Conservation (phyloP, 805 yeast genomes). For the Candida palmyrensis region DNA sequence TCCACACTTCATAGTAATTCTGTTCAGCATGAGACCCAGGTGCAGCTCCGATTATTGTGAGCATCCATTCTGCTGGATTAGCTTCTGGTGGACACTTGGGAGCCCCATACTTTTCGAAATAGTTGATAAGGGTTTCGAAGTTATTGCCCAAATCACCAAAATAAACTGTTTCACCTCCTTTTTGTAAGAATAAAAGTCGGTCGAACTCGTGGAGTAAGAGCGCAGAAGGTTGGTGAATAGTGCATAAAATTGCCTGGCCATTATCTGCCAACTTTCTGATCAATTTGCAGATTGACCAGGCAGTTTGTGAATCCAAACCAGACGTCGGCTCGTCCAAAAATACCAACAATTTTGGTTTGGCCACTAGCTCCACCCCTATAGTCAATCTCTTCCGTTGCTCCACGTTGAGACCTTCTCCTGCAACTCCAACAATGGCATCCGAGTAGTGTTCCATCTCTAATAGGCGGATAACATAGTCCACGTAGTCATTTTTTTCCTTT, state of each 20-base stretch:
- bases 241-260: slow-evolving; percentile 35
- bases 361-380: slow-evolving; percentile 27
- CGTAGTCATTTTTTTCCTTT: slow-evolving; percentile 19
- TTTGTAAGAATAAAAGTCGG: slow-evolving; percentile 60
- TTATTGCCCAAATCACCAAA: slow-evolving; percentile 69
- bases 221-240: slow-evolving; percentile 85
- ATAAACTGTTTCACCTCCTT: slow-evolving; percentile 71
- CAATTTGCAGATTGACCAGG: slow-evolving; percentile 30
- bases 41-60: slow-evolving; percentile 25
- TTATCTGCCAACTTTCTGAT: slow-evolving; percentile 28
- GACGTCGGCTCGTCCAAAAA: slow-evolving; percentile 35
- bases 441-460: slow-evolving; percentile 22
- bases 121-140: slow-evolving; percentile 50
- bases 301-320: slow-evolving; percentile 33
- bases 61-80: slow-evolving; percentile 57
- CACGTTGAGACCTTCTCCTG: slow-evolving; percentile 31
- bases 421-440: slow-evolving; percentile 28
- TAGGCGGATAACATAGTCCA: slow-evolving; percentile 19
- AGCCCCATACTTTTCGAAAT: slow-evolving; percentile 65
- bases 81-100: slow-evolving; percentile 61
- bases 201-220: slow-evolving; percentile 69
- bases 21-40: slow-evolving; percentile 23
- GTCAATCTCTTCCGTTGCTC: slow-evolving; percentile 31
- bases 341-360: slow-evolving; percentile 22
- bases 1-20: slow-evolving; percentile 21